These are phyloP conservation scores for Eutrema yunnanense DNA, from an alignment of 345 rosid species.

Conservation along the genomic window DNA sequence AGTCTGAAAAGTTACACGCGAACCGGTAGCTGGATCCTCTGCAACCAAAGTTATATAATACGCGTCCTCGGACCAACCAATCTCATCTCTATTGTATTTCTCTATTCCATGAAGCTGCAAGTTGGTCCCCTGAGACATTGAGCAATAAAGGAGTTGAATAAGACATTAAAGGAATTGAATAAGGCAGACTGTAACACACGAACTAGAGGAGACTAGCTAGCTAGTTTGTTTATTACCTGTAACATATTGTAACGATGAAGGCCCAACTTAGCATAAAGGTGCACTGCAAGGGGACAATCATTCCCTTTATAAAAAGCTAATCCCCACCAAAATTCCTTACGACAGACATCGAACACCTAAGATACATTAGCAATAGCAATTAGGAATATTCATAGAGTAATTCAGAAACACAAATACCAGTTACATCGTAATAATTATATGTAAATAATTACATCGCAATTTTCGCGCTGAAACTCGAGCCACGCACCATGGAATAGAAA, in stretches of 20 bases:
- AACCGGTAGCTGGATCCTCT: not conserved
- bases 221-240: not conserved
- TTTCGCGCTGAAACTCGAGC: too few relatives aligned
- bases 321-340: too few relatives aligned
- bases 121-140: not conserved
- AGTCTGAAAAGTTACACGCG: not conserved
- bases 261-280: not conserved
- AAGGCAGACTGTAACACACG: too few relatives aligned
- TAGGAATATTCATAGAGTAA: not conserved
- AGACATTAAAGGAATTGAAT: too few relatives aligned
- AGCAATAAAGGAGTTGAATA: too few relatives aligned
- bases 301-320: not conserved
- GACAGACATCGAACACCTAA: not conserved
- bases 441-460: too few relatives aligned
- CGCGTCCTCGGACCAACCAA: not conserved
- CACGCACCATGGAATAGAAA: too few relatives aligned
- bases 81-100: not conserved
- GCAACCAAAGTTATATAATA: not conserved
- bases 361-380: not conserved
- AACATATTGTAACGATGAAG: not conserved
- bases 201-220: not conserved
- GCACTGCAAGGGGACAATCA: not conserved
- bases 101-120: not conserved
- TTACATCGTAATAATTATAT: too few relatives aligned
- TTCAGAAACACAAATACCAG: too few relatives aligned